Percentiles rank a stretch among this genome's conserved stretches.
Evolutionary conservation across 768 basidiomycete species (phyloP).

Genomic region (Hericium alpestre): DNA sequence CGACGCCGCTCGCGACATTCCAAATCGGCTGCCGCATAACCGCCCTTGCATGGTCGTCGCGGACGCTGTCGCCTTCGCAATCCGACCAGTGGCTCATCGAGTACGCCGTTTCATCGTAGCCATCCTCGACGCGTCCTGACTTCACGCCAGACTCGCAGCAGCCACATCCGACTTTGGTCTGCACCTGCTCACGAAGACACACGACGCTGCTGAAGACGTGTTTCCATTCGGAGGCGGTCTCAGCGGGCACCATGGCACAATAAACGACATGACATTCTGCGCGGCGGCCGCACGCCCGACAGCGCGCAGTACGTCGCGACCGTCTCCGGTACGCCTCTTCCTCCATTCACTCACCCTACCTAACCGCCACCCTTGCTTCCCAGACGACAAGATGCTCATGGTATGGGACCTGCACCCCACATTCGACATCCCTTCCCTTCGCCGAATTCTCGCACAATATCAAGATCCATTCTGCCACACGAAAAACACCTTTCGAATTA

Average conservation of each 20-base stretch:
- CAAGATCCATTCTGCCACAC: too few species aligned
- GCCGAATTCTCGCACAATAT: too few species aligned
- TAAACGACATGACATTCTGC: constrained; percentile 74
- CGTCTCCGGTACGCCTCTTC: constrained; percentile 49
- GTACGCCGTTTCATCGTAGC: constrained; percentile 26
- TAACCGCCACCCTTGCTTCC: not conserved
- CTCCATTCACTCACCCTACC: constrained; percentile 1
- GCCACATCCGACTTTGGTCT: constrained; percentile 63
- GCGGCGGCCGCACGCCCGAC: constrained; percentile 63
- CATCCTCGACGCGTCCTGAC: constrained; percentile 1
- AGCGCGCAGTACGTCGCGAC: constrained; percentile 68
- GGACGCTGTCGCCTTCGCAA: constrained; percentile 52
- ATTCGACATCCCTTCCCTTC: constrained; percentile 32
- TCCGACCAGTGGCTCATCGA: constrained; percentile 63
- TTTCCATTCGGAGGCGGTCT: constrained; percentile 72
- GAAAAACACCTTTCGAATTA: too few species aligned
- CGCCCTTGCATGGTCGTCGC: constrained; percentile 70
- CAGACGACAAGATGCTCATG: constrained; percentile 79
- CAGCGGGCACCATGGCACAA: constrained; percentile 69
- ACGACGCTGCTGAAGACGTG: constrained; percentile 36
- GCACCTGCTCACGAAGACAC: constrained; percentile 54
- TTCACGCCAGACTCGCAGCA: constrained; percentile 45
- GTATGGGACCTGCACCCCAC: constrained; percentile 75
- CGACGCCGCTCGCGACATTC: constrained; percentile 53
- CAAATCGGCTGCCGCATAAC: constrained; percentile 63